Percentiles rank a stretch among this genome's conserved stretches.
Evolutionary conservation across 2,329 filamentous ascomycete genomes (phyloP).

Genomic region (Dactylellina parvicollis): DNA sequence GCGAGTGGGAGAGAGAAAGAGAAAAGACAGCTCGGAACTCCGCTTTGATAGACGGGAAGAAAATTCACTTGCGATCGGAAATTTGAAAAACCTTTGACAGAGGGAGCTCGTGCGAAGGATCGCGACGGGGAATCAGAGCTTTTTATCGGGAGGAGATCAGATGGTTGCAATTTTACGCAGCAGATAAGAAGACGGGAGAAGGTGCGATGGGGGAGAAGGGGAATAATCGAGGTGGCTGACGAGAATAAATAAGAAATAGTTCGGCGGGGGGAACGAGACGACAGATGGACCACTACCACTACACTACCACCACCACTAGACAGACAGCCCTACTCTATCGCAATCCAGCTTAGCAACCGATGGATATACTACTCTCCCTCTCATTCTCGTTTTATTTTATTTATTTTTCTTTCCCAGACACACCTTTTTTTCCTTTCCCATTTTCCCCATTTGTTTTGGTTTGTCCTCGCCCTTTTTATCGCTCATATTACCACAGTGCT

Average conservation of each 20-base stretch:
- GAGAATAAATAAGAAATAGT: conserved; percentile 1
- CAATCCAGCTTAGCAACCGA: conserved; percentile 12
- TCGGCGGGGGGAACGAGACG: conserved; percentile 20
- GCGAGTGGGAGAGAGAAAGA: not conserved
- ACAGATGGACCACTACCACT: conserved; percentile 2
- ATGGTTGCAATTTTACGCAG: not conserved
- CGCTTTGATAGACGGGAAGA: conserved; percentile 25
- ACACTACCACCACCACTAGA: conserved; percentile 28
- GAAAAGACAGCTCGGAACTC: not conserved
- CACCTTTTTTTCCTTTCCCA: conserved; percentile 12
- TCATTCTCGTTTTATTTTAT: not conserved
- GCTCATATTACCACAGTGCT: conserved; percentile 18
- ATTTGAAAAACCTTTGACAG: conserved; percentile 12
- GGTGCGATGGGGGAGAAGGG: conserved; percentile 7
- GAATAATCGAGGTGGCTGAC: conserved; percentile 44
- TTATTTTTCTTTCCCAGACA: conserved; percentile 8
- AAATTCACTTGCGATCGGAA: conserved; percentile 29
- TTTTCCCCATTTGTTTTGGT: not conserved
- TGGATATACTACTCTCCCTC: conserved; percentile 5
- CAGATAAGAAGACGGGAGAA: not conserved
- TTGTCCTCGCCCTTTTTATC: conserved; percentile 14
- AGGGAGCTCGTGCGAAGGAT: not conserved
- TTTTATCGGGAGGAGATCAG: not conserved
- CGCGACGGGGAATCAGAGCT: conserved; percentile 10
- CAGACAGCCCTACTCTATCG: conserved; percentile 1